Evolutionary conservation across 352 stramenopile species (phyloP), one percentile per base, ranked within the genome.

Genomic region (Saprolegnia parasitica): DNA sequence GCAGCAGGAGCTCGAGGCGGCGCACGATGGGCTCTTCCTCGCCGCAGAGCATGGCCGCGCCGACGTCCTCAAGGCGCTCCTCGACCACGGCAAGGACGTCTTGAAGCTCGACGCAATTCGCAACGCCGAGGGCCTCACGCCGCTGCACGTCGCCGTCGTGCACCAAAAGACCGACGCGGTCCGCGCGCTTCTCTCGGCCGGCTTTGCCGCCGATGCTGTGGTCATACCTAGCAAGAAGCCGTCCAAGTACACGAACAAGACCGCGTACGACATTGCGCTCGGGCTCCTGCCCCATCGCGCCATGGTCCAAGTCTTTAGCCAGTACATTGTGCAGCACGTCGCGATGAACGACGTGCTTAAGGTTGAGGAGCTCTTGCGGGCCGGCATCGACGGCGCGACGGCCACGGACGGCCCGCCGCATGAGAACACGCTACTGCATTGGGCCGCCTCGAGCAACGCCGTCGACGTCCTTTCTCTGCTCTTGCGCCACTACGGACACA

Each of bases 271-370:
- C 52, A 60, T 95, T 29, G 85, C 87, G 16, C 72, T 88, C 70
- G 71, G 86, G 52, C 71, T 87, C 24, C 35, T 42, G 21, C 76
- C 85, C 50, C 78, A 78, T 29, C 65, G 76, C 39, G 82, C 92
- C 40, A 72, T 93, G 24, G 57, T 95, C 32, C 78, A 87, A 60
- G 85, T 93, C 26, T 95, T 95, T 65, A 83, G 91, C 65, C 87
- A 95, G 73, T 95, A 93, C 71, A 72, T 85, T n/a, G 85, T 95
- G 52, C 87, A 95, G 66, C 80, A 95, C 55, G 77, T 95, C 37
- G 87, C 87, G 23, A 77, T 78, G 20, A 83, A 93, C 57, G 74
- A 86, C 71, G 77, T 84, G 1, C 46, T 72, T 0, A 79, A 79
- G 47, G 82, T 95, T 26, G 67, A 71, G 66, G 76, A 82, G 46